Conservation (phyloP, 2,329 filamentous ascomycete species). For the Parastagonospora avenae region DNA sequence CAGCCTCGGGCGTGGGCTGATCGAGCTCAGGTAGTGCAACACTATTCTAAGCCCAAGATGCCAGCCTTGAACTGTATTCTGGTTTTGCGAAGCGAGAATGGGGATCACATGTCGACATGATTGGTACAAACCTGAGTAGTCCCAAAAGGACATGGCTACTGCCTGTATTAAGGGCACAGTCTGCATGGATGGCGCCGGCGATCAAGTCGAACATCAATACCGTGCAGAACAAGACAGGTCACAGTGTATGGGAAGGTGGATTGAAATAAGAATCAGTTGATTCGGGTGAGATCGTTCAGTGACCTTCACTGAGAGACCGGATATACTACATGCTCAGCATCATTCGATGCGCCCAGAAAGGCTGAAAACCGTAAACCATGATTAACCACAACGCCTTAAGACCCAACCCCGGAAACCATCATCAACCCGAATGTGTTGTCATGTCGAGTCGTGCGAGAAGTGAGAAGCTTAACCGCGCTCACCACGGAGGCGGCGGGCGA, state of each 20-base stretch:
- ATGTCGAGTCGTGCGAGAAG: slow-evolving; percentile 29
- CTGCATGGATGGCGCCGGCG: background rate
- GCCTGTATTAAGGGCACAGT: too few relatives aligned
- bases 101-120: background rate
- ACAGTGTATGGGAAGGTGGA: background rate
- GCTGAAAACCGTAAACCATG: slow-evolving; percentile 45
- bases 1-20: too few relatives aligned
- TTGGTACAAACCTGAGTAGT: background rate
- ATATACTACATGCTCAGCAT: slow-evolving; percentile 48
- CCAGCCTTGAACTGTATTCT: too few relatives aligned
- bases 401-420: slow-evolving; percentile 34
- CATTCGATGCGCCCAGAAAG: slow-evolving; percentile 43
- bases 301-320: slow-evolving; percentile 43
- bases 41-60: too few relatives aligned
- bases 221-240: background rate
- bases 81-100: too few relatives aligned
- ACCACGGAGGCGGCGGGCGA: slow-evolving; percentile 68
- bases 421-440: slow-evolving; percentile 30
- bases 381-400: slow-evolving; percentile 42
- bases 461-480: slow-evolving; percentile 56
- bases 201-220: background rate
- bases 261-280: slow-evolving; percentile 39
- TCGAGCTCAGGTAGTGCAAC: too few relatives aligned
- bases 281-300: slow-evolving; percentile 40
- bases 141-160: too few relatives aligned